A percentile compares a stretch with the other conserved stretches of the same genome.
Conservation (phyloP, 345 rosid genomes). For the Erodium maritimum region DNA sequence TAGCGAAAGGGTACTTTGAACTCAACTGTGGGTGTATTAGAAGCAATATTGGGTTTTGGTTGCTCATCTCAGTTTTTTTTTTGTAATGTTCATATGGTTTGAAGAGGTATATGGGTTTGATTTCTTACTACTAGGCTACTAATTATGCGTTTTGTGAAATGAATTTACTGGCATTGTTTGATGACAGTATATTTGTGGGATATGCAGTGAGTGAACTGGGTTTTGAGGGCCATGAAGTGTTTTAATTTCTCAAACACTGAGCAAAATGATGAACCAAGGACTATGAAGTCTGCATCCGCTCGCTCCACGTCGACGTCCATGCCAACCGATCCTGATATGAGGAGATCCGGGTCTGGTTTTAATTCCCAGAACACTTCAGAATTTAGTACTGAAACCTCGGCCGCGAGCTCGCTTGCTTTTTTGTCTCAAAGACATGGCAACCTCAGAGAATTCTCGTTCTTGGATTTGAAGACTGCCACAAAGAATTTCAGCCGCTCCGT, state of each 20-base stretch:
- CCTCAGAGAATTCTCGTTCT: conserved; percentile 56
- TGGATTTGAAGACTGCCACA: conserved; percentile 71
- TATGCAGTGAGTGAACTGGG: neutral
- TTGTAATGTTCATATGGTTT: neutral
- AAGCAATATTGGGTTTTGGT: neutral
- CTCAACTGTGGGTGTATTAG: neutral
- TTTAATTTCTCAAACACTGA: neutral
- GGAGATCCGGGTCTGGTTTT: neutral
- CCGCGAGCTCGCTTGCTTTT: conserved; percentile 1
- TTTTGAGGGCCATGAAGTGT: neutral
- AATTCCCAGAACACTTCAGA: neutral
- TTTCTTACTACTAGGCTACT: neutral
- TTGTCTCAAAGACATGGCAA: conserved; percentile 63
- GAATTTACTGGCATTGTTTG: neutral
- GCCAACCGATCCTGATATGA: neutral
- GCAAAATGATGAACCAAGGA: neutral
- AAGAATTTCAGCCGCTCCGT: conserved; percentile 83
- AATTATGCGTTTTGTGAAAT: neutral
- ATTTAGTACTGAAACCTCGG: neutral
- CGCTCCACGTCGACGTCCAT: neutral
- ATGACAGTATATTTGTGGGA: neutral
- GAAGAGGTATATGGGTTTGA: neutral
- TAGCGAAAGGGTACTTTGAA: neutral
- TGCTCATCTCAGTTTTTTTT: neutral
- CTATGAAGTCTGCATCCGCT: neutral